A percentile compares a stretch with the other conserved stretches of the same genome.
Conservation (phyloP, 495 filamentous ascomycete species). For the Terfezia boudieri region DNA sequence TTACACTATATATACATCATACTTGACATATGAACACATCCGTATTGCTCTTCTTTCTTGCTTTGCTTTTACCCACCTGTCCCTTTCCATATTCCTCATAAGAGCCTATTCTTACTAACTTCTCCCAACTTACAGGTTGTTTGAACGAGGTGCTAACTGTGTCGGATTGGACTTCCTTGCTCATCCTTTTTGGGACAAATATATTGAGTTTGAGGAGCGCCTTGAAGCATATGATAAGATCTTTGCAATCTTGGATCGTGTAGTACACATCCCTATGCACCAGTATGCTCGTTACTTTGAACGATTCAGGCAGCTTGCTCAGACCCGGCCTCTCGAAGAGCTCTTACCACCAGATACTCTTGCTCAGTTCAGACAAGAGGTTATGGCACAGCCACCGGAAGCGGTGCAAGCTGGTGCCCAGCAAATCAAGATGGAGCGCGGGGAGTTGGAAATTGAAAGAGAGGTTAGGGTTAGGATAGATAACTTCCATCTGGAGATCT, state of each 20-base stretch:
- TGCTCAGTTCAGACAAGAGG: constrained; percentile 43
- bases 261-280: constrained; percentile 88
- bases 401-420: constrained; percentile 26
- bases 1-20: background rate
- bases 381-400: constrained; percentile 35
- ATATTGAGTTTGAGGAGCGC: constrained; percentile 84
- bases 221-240: constrained; percentile 70
- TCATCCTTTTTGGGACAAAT: constrained; percentile 98
- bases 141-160: constrained; percentile 65
- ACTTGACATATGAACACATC: constrained; percentile 7
- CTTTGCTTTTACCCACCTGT: constrained; percentile 16
- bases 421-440: constrained; percentile 27
- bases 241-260: constrained; percentile 59
- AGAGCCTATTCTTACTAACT: constrained; percentile 20
- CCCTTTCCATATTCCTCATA: constrained; percentile 4
- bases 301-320: constrained; percentile 59
- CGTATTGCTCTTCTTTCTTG: constrained; percentile 15
- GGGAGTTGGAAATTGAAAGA: constrained; percentile 61
- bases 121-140: constrained; percentile 38
- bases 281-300: constrained; percentile 93
- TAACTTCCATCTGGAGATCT: constrained; percentile 55
- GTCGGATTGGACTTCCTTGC: constrained; percentile 86
- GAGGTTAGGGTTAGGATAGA: constrained; percentile 64
- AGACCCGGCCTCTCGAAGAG: constrained; percentile 47
- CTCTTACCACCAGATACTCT: constrained; percentile 47